A percentile compares a stretch with the other conserved stretches of the same genome.
These are phyloP conservation scores for Cymbopogon citratus DNA, from an alignment of 176 grass and related monocot species.

Conservation along the genomic window DNA sequence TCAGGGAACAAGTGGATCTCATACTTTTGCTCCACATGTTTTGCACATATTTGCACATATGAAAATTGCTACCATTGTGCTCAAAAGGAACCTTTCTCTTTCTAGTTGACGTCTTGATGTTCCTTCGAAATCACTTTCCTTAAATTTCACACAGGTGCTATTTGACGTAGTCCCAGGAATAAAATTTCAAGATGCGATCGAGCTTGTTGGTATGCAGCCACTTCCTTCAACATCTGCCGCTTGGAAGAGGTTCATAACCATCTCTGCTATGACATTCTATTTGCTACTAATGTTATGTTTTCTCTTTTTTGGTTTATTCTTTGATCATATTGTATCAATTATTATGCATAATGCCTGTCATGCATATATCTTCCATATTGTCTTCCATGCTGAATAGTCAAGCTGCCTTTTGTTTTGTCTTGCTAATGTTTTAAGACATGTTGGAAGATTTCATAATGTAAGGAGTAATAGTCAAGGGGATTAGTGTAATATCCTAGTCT, in stretches of 20 bases:
- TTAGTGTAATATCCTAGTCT: neutral
- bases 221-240: constrained; percentile 60
- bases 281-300: neutral
- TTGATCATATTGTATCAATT: neutral
- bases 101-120: neutral
- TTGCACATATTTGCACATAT: constrained; percentile 16
- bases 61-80: neutral
- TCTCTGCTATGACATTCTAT: constrained; percentile 7
- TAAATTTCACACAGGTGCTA: constrained; percentile 50
- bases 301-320: neutral
- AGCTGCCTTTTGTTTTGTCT: neutral
- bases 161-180: constrained; percentile 87
- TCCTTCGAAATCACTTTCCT: neutral
- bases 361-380: constrained; percentile 12
- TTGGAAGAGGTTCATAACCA: constrained; percentile 68
- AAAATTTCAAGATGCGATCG: constrained; percentile 80
- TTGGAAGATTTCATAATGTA: constrained; percentile 10
- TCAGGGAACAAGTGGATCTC: neutral
- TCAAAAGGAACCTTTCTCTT: constrained; percentile 1
- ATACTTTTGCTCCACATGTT: constrained; percentile 20
- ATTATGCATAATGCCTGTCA: neutral
- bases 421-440: neutral
- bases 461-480: neutral
- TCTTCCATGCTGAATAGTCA: neutral
- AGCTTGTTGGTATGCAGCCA: constrained; percentile 83